Evolutionary conservation across 2,329 filamentous ascomycete genomes (phyloP).

Genomic region (Aschersonia sp.): DNA sequence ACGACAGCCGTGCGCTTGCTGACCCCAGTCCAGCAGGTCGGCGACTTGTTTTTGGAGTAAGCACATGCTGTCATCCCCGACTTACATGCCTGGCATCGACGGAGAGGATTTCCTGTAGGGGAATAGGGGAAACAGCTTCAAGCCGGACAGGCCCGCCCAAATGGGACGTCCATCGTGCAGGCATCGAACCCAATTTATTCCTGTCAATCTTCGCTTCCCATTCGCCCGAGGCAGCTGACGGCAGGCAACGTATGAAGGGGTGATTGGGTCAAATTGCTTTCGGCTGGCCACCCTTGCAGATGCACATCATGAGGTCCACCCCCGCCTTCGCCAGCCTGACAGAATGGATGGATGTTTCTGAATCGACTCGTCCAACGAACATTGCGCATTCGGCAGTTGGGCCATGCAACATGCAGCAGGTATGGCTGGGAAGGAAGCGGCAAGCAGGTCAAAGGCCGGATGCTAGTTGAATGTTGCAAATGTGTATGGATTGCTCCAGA

Average conservation of each 20-base stretch:
- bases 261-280: not conserved
- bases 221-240: not conserved
- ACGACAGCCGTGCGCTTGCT: no score
- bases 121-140: not conserved
- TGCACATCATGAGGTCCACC: not conserved
- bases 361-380: not conserved
- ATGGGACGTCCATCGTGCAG: no score
- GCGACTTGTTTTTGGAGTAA: no score
- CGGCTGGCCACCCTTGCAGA: not conserved
- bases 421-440: not conserved
- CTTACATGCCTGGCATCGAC: not conserved
- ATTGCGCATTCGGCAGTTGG: not conserved
- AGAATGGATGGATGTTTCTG: not conserved
- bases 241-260: no score
- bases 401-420: not conserved
- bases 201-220: not conserved
- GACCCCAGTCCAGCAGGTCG: no score
- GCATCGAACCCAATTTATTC: not conserved
- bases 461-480: no score
- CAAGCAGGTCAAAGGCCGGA: not conserved
- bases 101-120: not conserved
- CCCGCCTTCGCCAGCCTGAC: not conserved
- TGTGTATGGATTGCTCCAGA: no score
- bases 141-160: no score
- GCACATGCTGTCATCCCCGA: not conserved